These are phyloP conservation scores for Aspergillus quadrilineatus DNA, from an alignment of 2,329 filamentous ascomycete species.

Conservation along the genomic window DNA sequence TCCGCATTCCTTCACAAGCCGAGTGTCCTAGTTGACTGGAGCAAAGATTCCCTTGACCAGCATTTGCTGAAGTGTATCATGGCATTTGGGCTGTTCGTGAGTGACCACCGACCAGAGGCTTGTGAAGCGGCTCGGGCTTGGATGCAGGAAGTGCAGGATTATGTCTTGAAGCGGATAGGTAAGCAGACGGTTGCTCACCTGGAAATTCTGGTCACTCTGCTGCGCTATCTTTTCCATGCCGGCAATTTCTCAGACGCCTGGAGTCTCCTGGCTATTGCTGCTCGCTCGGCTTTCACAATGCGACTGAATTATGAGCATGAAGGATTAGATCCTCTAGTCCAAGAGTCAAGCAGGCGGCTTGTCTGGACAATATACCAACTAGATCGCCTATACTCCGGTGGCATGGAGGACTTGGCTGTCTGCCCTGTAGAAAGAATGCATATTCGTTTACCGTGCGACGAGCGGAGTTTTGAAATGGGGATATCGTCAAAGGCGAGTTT, in stretches of 20 bases:
- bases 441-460: slow-evolving; percentile 3
- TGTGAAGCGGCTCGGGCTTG: not conserved
- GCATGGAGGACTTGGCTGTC: not conserved
- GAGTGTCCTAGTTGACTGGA: not conserved
- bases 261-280: slow-evolving; percentile 1
- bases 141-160: slow-evolving; percentile 3
- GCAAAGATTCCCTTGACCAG: not conserved
- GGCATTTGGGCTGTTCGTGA: not conserved
- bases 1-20: not conserved
- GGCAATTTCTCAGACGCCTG: not conserved
- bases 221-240: not conserved
- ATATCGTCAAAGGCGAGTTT: not conserved
- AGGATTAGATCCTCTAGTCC: not conserved
- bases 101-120: not conserved
- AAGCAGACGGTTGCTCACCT: not conserved
- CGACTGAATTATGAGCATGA: slow-evolving; percentile 3
- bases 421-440: slow-evolving; percentile 1
- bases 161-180: not conserved
- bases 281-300: slow-evolving; percentile 6
- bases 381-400: slow-evolving; percentile 1
- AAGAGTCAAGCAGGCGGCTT: slow-evolving; percentile 2
- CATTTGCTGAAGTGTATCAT: not conserved
- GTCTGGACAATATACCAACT: slow-evolving; percentile 1
- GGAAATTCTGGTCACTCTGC: not conserved
- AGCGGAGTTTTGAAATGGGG: slow-evolving; percentile 2